Evolutionary conservation across 345 rosid species (phyloP), one percentile per base, ranked within the genome.

Genomic region (Odontarrhena argentea): DNA sequence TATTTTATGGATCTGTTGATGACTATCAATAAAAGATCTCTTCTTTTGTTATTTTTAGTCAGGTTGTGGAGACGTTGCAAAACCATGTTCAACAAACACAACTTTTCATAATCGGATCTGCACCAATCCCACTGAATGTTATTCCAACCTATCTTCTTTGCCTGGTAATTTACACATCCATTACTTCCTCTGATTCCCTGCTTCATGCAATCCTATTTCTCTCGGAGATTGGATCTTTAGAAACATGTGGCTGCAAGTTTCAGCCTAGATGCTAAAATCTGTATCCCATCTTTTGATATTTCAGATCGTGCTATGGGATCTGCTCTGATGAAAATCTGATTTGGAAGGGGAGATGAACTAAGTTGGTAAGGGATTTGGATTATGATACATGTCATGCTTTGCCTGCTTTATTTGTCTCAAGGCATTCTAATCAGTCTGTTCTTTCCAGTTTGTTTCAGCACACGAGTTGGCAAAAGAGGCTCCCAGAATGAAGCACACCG

Each of bases 321-420:
- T 70, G 73, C 70, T 75, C 80, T 77, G 80, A 77, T 77, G 85
- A 65, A 12, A 70, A 70, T 45, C 60, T 52, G 41, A 61, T 45
- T 54, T 54, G 79, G 82, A 78, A 68, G 72, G 77, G 68, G 49
- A 60, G 46, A 50, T 44, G 49, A 73, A 54, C 38, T 34, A 60
- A 60, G 45, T 69, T 24, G 63, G 74, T 44, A 75, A 66, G 58
- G 67, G 68, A 65, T 70, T 8, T 74, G 73, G 59, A 57, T 72
- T 42, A 18, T 70, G 46, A 79, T 71, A 75, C 92, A 78, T 86
- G 94, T 80, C 81, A 91, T 48, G 87, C 88, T 74, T 80, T 91
- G 77, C 79, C 78, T 74, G 78, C 75, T 50, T 76, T 67, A 53
- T 76, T 87, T 77, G 83, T 86, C 96, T 74, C 80, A 79, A 46